Evolutionary conservation across 371 early-diverging fungal genomes (phyloP), one percentile per base, ranked within the genome.

Genomic region (Mycotypha africana): DNA sequence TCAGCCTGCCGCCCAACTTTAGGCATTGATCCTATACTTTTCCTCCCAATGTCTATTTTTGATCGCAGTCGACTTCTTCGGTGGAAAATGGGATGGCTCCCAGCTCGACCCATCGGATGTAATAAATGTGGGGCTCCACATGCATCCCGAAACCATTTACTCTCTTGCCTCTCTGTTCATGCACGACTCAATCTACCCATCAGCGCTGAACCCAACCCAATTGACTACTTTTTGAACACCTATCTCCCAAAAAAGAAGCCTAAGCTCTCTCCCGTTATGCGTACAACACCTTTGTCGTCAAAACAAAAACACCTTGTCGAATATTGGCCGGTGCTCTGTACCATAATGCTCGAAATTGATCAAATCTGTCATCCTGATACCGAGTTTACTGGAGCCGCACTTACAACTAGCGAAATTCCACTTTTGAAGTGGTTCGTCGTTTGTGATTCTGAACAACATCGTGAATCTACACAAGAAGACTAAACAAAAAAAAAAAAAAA

Each of bases 71-170:
- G 46, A 0, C 56, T 50, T 11, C 9, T 23, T 2, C 46, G 51
- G 7, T 51, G 45, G 51, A 39, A 35, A 24, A 38, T 51, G 38
- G 45, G 45, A n/a, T 51, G 51, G 51, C 34, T 45, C 1, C 45
- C 51, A 7, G 45, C 39, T 4, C 10, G 30, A 12, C 45, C 38
- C 1, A 19, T 16, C 16, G 14, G 10, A 6, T 51, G 51, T 21
- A 28, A 28, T 12, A 6, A 9, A 0, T 51, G 51, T 33, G 51
- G 45, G 6, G 11, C 14, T 6, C 24, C 23, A 0, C 38, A 38
- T 38, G 35, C 44, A 6, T 44, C 45, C 3, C 38, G 38, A 12
- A 1, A 16, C 0, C 44, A 43, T n/a, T 9, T 51, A 2, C 8
- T 35, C 2, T 0, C 4, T 1, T 44, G 51, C 17, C 33, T 36